phyloP scores from a whole-genome alignment of 2,329 filamentous ascomycete species.

The Chaetomiaceae sp. region DNA sequence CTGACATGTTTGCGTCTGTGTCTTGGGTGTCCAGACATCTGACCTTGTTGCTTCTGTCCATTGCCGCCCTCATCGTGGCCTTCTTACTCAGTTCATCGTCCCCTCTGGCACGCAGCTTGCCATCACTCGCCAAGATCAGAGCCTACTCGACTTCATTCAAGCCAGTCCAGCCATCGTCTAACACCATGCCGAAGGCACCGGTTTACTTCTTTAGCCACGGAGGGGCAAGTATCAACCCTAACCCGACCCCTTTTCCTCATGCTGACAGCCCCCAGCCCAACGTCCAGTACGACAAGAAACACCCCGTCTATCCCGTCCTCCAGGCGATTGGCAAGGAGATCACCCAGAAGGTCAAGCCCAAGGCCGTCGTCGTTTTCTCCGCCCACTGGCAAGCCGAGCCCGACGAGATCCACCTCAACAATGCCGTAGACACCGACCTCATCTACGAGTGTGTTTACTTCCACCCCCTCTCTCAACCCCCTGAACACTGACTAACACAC shows the following conservation, averaged over 20 bases:
- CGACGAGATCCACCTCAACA: slow-evolving; percentile 60
- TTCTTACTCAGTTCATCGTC: slow-evolving; percentile 14
- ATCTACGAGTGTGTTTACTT: slow-evolving; percentile 58
- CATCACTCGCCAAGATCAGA: slow-evolving; percentile 13
- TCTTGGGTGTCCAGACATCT: slow-evolving; percentile 14
- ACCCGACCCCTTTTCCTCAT: background rate
- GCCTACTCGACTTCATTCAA: slow-evolving; percentile 9
- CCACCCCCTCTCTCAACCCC: background rate
- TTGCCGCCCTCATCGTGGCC: slow-evolving; percentile 20
- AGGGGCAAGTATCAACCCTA: slow-evolving; percentile 36
- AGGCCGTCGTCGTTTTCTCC: slow-evolving; percentile 70
- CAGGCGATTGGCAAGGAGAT: slow-evolving; percentile 65
- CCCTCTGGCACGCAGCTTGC: slow-evolving; percentile 5
- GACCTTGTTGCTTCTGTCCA: slow-evolving; percentile 17
- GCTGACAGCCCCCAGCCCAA: slow-evolving; percentile 39
- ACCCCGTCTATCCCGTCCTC: slow-evolving; percentile 63
- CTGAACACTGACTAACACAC: background rate
- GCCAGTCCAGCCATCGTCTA: slow-evolving; percentile 10
- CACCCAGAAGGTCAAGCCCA: slow-evolving; percentile 64
- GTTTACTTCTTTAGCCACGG: slow-evolving; percentile 50
- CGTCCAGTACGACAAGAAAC: slow-evolving; percentile 47
- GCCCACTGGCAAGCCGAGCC: slow-evolving; percentile 67
- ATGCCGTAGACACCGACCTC: slow-evolving; percentile 57
- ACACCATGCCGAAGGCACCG: slow-evolving; percentile 33
- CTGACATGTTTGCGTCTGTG: slow-evolving; percentile 9